These are phyloP conservation scores for Thalassia testudinum DNA, from an alignment of 116 monocot species.

Conservation along the genomic window DNA sequence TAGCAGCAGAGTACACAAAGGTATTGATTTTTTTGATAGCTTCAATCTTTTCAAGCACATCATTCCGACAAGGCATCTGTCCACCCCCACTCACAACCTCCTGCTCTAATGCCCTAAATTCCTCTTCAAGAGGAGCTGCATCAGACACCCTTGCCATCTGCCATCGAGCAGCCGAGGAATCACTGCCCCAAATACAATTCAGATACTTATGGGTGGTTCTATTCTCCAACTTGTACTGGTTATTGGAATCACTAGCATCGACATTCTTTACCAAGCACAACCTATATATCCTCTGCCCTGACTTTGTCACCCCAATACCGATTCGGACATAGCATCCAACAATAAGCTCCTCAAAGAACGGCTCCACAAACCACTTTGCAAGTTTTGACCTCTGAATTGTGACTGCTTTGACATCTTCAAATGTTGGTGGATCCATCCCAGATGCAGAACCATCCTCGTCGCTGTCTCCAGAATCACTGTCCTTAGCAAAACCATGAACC, in stretches of 20 bases:
- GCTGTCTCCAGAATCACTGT: conserved; percentile 26
- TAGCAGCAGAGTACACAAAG: conserved; percentile 82
- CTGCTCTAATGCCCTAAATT: conserved; percentile 48
- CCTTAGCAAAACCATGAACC: conserved; percentile 12
- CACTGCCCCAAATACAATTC: conserved; percentile 68
- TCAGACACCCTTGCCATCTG: conserved; percentile 93
- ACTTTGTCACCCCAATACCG: conserved; percentile 51
- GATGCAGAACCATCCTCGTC: conserved; percentile 41
- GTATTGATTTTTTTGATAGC: conserved; percentile 42
- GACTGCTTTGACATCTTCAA: conserved; percentile 68
- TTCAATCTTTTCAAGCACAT: conserved; percentile 59
- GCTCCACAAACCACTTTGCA: conserved; percentile 93
- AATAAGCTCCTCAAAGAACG: conserved; percentile 85
- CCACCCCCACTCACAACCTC: conserved; percentile 42
- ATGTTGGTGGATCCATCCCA: conserved; percentile 30
- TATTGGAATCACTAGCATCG: conserved; percentile 57
- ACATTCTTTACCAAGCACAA: conserved; percentile 76
- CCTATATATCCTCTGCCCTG: conserved; percentile 48
- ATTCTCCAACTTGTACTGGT: conserved; percentile 66
- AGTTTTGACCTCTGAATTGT: conserved; percentile 79
- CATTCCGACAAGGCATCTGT: conserved; percentile 38
- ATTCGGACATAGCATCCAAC: conserved; percentile 80
- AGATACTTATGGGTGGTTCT: conserved; percentile 64
- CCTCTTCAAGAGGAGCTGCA: conserved; percentile 39
- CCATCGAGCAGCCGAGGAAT: conserved; percentile 66